Evolutionary conservation across 1,284 basidiomycete genomes (phyloP), one percentile per base, ranked within the genome.

Genomic region (Pulveroboletus sp.): DNA sequence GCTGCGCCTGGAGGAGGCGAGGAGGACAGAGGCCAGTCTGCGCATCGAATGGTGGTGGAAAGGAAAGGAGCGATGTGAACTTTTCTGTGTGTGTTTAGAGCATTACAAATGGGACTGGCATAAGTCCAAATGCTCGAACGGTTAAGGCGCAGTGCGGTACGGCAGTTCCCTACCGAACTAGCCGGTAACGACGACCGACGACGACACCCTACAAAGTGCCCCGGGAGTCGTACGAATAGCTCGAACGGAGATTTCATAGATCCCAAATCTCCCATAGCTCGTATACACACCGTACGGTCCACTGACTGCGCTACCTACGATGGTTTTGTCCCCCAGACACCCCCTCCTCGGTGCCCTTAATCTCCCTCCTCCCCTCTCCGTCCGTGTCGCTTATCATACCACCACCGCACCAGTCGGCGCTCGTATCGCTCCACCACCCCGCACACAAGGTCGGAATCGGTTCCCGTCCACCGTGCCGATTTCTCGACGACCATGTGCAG

Each of bases 341-440:
- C 36, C 35, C 21, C 19, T 29, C 45, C 26, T 48, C 47, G 13
- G 33, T 19, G 35, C 54, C 56, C 59, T 62, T 56, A 63, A 61
- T 60, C 50, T 54, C 40, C 48, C 19, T 11, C 57, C 32, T 42
- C 13, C 24, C 42, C 50, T n/a, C 36, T 50, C 26, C 32, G 53
- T 46, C 45, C 51, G 11, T 64, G 36, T 42, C 60, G 57, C 60
- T 65, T 59, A 17, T 55, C 61, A 46, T 73, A 70, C 77, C 77
- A 78, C 79, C 82, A 80, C 55, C 78, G 72, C 60, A 75, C 62
- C 35, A 89, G 56, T 48, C 87, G 74, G 53, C 80, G 73, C 70
- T 91, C 88, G 57, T 81, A 85, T 52, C 71, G 70, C 66, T 84
- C 83, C 24, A 87, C 73, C 26, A 86, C 78, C 24, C 66, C 71